Conservation (phyloP, 768 basidiomycete genomes). For the Suillus subaureus region DNA sequence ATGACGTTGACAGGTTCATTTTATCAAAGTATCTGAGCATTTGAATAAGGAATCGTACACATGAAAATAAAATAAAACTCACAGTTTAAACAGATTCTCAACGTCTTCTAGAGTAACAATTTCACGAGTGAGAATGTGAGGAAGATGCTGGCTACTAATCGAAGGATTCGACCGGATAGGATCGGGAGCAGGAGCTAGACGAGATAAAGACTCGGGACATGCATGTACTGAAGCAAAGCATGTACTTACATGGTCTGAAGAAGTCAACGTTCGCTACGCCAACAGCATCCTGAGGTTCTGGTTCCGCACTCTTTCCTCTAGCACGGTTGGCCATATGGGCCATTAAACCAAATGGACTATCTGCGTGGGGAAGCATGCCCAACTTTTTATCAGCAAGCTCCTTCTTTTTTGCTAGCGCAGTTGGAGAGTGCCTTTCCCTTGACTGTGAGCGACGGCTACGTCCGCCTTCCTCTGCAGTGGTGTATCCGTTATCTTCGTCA, state of each 20-base stretch:
- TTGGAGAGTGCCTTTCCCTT: conserved; percentile 31
- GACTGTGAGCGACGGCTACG: conserved; percentile 17
- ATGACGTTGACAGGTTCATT: conserved; percentile 77
- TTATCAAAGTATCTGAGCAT: conserved; percentile 66
- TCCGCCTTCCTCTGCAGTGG: conserved; percentile 23
- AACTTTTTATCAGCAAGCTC: conserved; percentile 42
- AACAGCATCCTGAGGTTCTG: conserved; percentile 49
- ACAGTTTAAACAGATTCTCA: conserved; percentile 76
- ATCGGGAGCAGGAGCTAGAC: conserved; percentile 44
- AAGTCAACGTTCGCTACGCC: conserved; percentile 72
- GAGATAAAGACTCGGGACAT: not conserved
- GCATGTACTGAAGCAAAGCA: not conserved
- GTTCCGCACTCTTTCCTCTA: conserved; percentile 45
- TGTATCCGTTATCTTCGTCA: conserved; percentile 39
- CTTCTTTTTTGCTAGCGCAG: conserved; percentile 42
- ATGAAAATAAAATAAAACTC: conserved; percentile 19
- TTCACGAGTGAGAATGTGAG: conserved; percentile 65
- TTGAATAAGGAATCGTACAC: conserved; percentile 1
- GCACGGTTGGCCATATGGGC: conserved; percentile 58
- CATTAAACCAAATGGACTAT: conserved; percentile 76
- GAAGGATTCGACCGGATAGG: conserved; percentile 41
- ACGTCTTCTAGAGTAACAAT: conserved; percentile 67
- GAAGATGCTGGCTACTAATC: conserved; percentile 49
- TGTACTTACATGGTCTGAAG: conserved; percentile 60
- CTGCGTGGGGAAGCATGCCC: conserved; percentile 60